Conservation (phyloP, 371 early-diverging fungal genomes). For the Mortierella sp. region DNA sequence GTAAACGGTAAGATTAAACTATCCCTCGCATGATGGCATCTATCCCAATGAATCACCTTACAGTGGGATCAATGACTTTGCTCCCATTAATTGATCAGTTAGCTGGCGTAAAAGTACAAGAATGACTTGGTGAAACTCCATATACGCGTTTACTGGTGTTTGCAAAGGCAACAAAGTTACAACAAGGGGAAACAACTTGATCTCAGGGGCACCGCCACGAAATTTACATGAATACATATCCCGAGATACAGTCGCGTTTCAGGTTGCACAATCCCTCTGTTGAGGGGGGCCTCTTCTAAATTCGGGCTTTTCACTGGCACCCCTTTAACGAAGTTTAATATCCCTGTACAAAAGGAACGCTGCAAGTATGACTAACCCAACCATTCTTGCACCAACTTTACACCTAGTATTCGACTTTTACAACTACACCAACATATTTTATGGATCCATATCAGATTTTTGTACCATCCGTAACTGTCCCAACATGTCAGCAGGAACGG, state of each 20-base stretch:
- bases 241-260: constrained; percentile 14
- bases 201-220: background rate
- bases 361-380: background rate
- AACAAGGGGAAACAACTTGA: background rate
- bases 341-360: background rate
- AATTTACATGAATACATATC: background rate
- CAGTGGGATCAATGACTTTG: no score
- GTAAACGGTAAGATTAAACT: constrained; percentile 77
- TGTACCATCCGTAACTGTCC: constrained; percentile 88
- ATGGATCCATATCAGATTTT: constrained; percentile 91
- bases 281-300: background rate
- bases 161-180: background rate
- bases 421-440: constrained; percentile 93
- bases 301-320: background rate
- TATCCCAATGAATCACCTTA: background rate
- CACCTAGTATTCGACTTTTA: constrained; percentile 58
- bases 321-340: background rate
- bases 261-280: constrained; percentile 17
- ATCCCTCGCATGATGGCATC: background rate
- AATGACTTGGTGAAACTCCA: background rate
- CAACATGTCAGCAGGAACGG: constrained; percentile 89
- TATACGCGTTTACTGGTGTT: background rate
- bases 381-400: background rate
- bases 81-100: background rate
- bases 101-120: background rate